Percentiles rank a stretch among this genome's conserved stretches.
Conservation (phyloP, 2,329 filamentous ascomycete genomes). For the Colletotrichum neosansevieriae region DNA sequence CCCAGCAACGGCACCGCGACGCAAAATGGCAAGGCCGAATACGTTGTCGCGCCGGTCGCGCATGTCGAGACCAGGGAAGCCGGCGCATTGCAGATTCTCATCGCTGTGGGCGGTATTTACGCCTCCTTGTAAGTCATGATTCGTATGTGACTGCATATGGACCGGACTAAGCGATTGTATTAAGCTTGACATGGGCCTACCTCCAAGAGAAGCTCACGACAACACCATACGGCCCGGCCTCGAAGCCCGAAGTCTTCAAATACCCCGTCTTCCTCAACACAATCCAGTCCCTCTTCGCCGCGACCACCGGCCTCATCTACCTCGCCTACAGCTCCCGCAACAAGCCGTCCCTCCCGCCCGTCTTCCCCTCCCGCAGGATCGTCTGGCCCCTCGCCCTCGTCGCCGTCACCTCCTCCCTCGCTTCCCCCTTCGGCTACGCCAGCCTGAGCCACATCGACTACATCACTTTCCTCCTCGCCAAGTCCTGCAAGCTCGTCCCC, state of each 20-base stretch:
- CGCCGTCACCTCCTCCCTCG: conserved; percentile 84
- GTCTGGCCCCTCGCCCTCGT: conserved; percentile 85
- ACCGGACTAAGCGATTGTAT: background rate
- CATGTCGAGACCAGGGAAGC: conserved; percentile 59
- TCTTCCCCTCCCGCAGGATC: conserved; percentile 84
- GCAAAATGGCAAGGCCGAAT: conserved; percentile 46
- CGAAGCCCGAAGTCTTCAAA: conserved; percentile 82
- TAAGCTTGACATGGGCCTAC: conserved; percentile 91
- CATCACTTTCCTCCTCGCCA: conserved; percentile 96
- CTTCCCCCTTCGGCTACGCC: conserved; percentile 96
- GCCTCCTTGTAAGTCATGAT: conserved; percentile 84
- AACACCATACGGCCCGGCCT: conserved; percentile 79
- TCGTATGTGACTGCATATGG: background rate
- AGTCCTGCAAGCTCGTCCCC: conserved; percentile 98
- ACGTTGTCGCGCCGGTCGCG: conserved; percentile 3
- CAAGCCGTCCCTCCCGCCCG: conserved; percentile 64
- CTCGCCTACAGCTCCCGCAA: conserved; percentile 73
- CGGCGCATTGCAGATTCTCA: conserved; percentile 79
- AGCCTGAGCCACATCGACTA: conserved; percentile 95
- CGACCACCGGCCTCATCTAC: conserved; percentile 84
- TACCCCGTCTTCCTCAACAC: conserved; percentile 97
- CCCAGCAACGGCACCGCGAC: conserved; percentile 45
- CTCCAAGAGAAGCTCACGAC: conserved; percentile 98
- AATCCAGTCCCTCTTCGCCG: conserved; percentile 91
- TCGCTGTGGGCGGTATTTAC: conserved; percentile 96